Base-by-base conservation (phyloP, 2,329 filamentous ascomycete species). In the Paramyrothecium sp. region DNA sequence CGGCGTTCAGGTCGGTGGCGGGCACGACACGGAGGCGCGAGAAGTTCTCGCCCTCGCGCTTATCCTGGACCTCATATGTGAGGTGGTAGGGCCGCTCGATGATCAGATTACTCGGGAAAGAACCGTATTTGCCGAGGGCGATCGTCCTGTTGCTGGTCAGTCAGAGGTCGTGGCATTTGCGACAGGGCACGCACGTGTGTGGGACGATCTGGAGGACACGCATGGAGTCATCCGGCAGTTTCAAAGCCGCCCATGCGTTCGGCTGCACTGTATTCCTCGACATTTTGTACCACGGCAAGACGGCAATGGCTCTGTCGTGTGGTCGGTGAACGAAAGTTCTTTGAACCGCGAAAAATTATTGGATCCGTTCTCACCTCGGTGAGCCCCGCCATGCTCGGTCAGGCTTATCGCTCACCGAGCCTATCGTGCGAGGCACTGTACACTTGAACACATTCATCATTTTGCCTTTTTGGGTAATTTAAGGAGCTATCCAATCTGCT, bases 31-130 rank as follows among this genome's bases (percentile, higher is more conserved):
- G 90, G 55, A 98, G 76, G 16, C 86, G 81, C 51, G 86, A 85
- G 63, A 88, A 89, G 61, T 78, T 79, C 63, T 89, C 86, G 59
- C 82, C 82, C 4, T 87, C 81, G 23, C 80, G 74, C 67, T 84
- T 86, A 66, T 97, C 92, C 61, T 89, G 83, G 2, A 98, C 81
- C 72, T 98, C 94, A 75, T 92, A 99, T 1, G 93, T 98, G 59
- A 96, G 80, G 76, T 97, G 86, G 71, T 91, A 97, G 0, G 95
- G 95, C 8, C 95, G 88, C n/a, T 92, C 89, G 61, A 99, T 85
- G 50, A 99, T 86, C 33, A 95, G 84, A 70, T 98, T 97, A 54
- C 91, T 87, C 17, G 91, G 89, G 70, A 99, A 97, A 2, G 87
- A 86, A 62, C 95, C 95, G 71, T 95, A 96, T 84, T 97, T 98